phyloP scores from a whole-genome alignment of 106 monocot genomes.

The Gastrodia elata region DNA sequence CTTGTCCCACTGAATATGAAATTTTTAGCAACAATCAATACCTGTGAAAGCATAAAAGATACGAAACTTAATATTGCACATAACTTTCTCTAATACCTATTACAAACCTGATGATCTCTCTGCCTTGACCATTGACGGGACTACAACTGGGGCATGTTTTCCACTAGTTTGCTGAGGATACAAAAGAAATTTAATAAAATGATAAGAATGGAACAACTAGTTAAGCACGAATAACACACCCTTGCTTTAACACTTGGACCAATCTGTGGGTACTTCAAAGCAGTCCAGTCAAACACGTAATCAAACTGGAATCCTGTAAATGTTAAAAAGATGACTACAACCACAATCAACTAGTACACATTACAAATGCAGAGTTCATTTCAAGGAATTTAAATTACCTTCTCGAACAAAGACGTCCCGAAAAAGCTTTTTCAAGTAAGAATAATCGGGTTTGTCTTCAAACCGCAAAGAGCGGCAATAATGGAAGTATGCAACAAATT shows the following conservation, averaged over 20 bases:
- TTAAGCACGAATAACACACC: constrained; percentile 16
- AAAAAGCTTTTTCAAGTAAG: constrained; percentile 70
- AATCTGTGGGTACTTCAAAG: constrained; percentile 54
- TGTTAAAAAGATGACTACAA: background rate
- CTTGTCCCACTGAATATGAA: constrained; percentile 23
- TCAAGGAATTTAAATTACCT: constrained; percentile 22
- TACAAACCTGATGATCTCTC: constrained; percentile 47
- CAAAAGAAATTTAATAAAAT: background rate
- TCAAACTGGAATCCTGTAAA: constrained; percentile 58
- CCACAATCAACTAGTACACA: constrained; percentile 2
- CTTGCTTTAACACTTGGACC: constrained; percentile 26
- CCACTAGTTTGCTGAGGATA: constrained; percentile 23
- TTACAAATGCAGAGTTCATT: constrained; percentile 4
- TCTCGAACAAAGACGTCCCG: constrained; percentile 74
- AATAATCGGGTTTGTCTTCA: constrained; percentile 79
- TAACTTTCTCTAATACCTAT: background rate
- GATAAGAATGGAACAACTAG: background rate
- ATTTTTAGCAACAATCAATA: background rate
- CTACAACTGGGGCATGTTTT: constrained; percentile 26
- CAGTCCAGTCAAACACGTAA: constrained; percentile 81
- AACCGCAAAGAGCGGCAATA: constrained; percentile 66
- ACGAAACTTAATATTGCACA: background rate
- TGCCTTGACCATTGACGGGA: constrained; percentile 26
- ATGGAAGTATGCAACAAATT: constrained; percentile 72
- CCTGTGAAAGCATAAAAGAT: background rate